These are phyloP conservation scores for Arthrinium phaeospermum DNA, from an alignment of 2,329 filamentous ascomycete species.

Conservation along the genomic window DNA sequence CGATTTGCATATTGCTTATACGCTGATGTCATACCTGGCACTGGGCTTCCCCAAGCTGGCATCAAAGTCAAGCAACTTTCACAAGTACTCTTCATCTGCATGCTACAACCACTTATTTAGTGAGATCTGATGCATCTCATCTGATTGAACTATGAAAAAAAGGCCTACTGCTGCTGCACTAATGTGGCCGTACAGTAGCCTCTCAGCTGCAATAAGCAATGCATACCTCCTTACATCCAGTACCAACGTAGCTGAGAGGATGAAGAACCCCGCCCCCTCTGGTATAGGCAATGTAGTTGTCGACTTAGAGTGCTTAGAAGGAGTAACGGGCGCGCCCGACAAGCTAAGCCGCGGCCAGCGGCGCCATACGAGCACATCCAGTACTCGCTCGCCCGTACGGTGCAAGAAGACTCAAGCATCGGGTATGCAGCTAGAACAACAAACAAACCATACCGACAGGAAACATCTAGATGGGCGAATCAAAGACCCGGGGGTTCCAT, in stretches of 20 bases:
- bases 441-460: background rate
- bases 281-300: background rate
- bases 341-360: background rate
- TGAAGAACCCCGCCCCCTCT: background rate
- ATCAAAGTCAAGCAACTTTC: background rate
- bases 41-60: background rate
- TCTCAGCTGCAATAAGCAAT: background rate
- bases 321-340: background rate
- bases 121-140: slow-evolving; percentile 14
- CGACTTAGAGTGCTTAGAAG: background rate
- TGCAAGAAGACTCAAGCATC: no score
- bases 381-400: no score
- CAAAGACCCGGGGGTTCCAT: background rate
- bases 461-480: background rate
- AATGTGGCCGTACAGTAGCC: background rate
- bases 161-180: background rate
- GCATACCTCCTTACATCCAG: background rate
- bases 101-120: background rate
- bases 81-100: background rate
- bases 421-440: background rate
- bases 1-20: background rate
- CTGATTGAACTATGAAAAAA: background rate
- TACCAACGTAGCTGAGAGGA: background rate
- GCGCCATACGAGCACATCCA: no score
- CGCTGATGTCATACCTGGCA: slow-evolving; percentile 7